These are phyloP conservation scores for Pyracantha coccinea DNA, from an alignment of 331 rosid genomes.

Conservation along the genomic window DNA sequence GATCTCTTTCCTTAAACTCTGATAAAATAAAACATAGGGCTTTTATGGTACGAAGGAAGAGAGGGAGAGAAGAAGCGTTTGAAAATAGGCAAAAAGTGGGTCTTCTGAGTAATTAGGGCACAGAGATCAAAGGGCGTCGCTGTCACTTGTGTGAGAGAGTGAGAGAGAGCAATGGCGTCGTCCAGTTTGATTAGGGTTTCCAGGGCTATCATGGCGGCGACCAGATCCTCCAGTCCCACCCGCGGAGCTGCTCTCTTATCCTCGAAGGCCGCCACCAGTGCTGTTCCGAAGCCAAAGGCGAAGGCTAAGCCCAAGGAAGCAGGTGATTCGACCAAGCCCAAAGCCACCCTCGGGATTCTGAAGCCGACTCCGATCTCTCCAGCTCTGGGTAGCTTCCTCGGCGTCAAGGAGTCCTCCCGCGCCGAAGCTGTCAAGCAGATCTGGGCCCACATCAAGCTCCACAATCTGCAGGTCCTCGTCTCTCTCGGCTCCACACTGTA, in stretches of 20 bases:
- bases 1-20: too few relatives aligned
- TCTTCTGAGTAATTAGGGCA: not conserved
- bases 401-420: slow-evolving; percentile 32
- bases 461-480: slow-evolving; percentile 36
- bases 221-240: slow-evolving; percentile 17
- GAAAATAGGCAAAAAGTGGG: not conserved
- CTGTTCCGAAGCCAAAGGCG: not conserved
- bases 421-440: slow-evolving; percentile 34
- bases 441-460: slow-evolving; percentile 42
- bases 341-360: slow-evolving; percentile 13
- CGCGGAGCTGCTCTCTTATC: not conserved
- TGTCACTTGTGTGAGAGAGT: not conserved
- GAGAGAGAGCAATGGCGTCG: slow-evolving; percentile 15
- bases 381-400: slow-evolving; percentile 32
- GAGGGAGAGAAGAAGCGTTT: not conserved
- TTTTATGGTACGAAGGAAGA: not conserved
- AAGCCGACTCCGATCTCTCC: slow-evolving; percentile 28
- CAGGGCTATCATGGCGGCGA: slow-evolving; percentile 24
- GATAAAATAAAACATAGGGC: not conserved
- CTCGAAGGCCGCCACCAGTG: not conserved
- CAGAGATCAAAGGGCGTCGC: not conserved
- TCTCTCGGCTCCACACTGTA: not conserved
- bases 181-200: slow-evolving; percentile 18
- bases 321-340: not conserved
- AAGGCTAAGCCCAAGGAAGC: slow-evolving; percentile 18